These are phyloP conservation scores for Canavalia gladiata DNA, from an alignment of 306 rosid genomes.

Conservation along the genomic window DNA sequence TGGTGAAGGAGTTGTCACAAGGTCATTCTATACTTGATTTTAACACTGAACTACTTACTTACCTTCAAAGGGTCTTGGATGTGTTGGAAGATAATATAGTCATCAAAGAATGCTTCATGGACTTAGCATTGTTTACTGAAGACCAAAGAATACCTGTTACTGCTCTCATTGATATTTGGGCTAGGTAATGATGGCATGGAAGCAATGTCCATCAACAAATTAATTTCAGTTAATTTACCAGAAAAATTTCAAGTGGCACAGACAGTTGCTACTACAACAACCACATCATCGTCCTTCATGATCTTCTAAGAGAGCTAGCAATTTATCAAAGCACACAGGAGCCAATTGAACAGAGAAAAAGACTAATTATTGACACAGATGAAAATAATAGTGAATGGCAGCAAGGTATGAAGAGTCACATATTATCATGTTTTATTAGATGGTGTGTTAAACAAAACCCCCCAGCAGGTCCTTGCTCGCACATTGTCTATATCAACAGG, in stretches of 20 bases:
- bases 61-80: conserved; percentile 59
- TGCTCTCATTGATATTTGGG: conserved; percentile 70
- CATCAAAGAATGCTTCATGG: conserved; percentile 73
- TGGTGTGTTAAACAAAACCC: conserved; percentile 39
- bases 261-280: conserved; percentile 60
- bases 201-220: conserved; percentile 48
- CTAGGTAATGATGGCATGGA: conserved; percentile 51
- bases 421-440: conserved; percentile 51
- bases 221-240: conserved; percentile 49
- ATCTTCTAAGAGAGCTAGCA: conserved; percentile 75
- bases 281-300: conserved; percentile 62
- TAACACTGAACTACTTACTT: conserved; percentile 51
- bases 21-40: conserved; percentile 60
- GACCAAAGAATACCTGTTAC: conserved; percentile 66
- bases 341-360: conserved; percentile 55
- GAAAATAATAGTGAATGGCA: conserved; percentile 49
- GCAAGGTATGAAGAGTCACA: conserved; percentile 32
- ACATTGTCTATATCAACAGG: conserved; percentile 72
- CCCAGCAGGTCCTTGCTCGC: conserved; percentile 48
- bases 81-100: conserved; percentile 51
- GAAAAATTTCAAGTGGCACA: conserved; percentile 56
- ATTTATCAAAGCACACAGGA: conserved; percentile 48
- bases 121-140: conserved; percentile 80
- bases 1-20: conserved; percentile 50
- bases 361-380: conserved; percentile 55